Base-by-base conservation (phyloP, 768 basidiomycete species). In the Russula vinacea region DNA sequence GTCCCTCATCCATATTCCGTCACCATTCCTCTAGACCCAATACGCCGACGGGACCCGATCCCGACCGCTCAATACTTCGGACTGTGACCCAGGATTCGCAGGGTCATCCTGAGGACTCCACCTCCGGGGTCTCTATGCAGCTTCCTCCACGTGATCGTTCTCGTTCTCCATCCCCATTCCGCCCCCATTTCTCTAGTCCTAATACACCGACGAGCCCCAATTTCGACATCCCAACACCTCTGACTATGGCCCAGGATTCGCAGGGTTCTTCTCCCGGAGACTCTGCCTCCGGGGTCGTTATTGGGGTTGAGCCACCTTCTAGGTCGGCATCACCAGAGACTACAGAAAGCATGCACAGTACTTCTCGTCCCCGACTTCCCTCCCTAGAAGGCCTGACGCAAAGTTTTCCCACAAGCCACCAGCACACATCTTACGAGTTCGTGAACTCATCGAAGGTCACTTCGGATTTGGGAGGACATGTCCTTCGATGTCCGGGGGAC, bases 221-320 rank as follows among this genome's bases (percentile, higher is more conserved):
- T 3, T 29, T n/a, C 2, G 33, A 37, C 11, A 10, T 9, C 33
- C 4, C 53, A 50, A 4, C 7, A 14, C 53, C 16, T 51, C 22
- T 33, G 5, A 3, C 7, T 6, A 5, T 10, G 32, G 32, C 22
- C 19, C 44, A 24, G 32, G 29, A 2, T 16, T 39, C 50, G 2
- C 57, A 39, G 10, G 35, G 19, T 29, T n/a, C 56, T 29, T n/a
- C 56, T 45, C 29, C 29, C 5, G 42, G 47, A 1, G 26, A 7
- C 6, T 17, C 42, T 19, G 4, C 24, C n/a, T 5, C n/a, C 7
- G 29, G 29, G 19, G 49, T 60, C 37, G 5, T 53, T 3, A 16
- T 64, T n/a, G 14, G 14, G 3, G 7, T 63, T 37, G 11, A n/a
- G n/a, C 44, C 9, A 33, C 58, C 63, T 16, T 60, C 63, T 17